phyloP scores from a whole-genome alignment of 2,329 filamentous ascomycete genomes.

The Chaetomiaceae sp. region DNA sequence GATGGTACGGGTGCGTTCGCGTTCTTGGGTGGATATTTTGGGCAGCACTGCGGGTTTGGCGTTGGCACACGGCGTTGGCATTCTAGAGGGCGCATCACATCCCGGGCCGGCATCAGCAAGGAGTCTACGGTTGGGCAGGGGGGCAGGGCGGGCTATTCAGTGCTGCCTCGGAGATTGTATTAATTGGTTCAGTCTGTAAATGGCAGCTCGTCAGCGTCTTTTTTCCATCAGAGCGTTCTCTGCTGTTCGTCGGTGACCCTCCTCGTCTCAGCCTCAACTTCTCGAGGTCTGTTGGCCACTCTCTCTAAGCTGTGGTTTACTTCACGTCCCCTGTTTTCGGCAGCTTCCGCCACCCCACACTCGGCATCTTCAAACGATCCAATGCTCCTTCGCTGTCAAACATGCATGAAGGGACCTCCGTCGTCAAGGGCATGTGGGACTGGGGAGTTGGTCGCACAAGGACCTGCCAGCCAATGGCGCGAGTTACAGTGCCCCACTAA shows the following conservation, averaged over 20 bases:
- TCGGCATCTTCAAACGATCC: no score
- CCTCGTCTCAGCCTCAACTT: no score
- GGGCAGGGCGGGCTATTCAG: neutral
- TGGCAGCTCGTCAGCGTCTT: neutral
- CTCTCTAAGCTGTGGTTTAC: no score
- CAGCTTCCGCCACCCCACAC: conserved; percentile 10
- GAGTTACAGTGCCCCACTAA: conserved; percentile 5
- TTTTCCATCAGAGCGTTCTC: no score
- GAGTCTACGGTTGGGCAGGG: conserved; percentile 5
- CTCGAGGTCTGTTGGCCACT: no score
- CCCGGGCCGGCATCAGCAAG: conserved; percentile 18
- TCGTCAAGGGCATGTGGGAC: no score
- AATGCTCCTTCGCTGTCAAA: no score
- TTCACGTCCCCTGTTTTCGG: no score
- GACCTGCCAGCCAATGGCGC: neutral
- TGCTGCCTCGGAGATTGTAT: neutral
- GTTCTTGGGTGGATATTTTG: neutral
- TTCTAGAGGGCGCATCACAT: conserved; percentile 12
- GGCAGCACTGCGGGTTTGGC: neutral
- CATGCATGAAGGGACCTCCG: no score
- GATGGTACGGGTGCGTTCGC: neutral
- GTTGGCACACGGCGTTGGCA: conserved; percentile 6
- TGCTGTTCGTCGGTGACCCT: no score
- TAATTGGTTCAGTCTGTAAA: neutral
- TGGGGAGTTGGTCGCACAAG: neutral